A percentile compares a stretch with the other conserved stretches of the same genome.
These are phyloP conservation scores for Galerina marginata DNA, from an alignment of 768 basidiomycete genomes.

Conservation along the genomic window DNA sequence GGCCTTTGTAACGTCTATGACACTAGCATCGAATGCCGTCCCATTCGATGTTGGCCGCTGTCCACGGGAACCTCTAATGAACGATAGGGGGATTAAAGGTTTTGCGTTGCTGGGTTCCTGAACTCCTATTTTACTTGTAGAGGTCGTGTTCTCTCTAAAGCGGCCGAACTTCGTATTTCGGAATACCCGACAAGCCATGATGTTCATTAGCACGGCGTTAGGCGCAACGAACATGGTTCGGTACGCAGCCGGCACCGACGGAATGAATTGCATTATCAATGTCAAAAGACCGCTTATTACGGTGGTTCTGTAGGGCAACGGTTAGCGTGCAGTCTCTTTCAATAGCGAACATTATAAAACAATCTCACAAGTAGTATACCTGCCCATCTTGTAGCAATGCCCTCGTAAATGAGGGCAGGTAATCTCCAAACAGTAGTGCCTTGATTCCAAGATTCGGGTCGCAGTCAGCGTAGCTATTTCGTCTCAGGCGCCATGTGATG, in stretches of 20 bases:
- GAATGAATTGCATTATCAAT: conserved; percentile 10
- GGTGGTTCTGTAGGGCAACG: conserved; percentile 3
- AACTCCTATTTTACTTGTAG: too few relatives aligned
- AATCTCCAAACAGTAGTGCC: conserved; percentile 20
- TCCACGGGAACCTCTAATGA: too few relatives aligned
- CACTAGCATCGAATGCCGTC: too few relatives aligned
- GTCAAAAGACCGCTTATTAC: conserved; percentile 9
- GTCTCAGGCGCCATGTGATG: conserved; percentile 33
- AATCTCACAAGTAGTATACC: conserved; percentile 29
- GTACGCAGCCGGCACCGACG: conserved; percentile 3
- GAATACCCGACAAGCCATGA: conserved; percentile 21
- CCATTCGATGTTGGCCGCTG: too few relatives aligned
- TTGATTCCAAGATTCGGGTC: conserved; percentile 9
- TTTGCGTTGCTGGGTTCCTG: too few relatives aligned
- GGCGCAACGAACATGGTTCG: conserved; percentile 12
- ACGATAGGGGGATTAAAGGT: too few relatives aligned
- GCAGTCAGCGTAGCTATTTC: conserved; percentile 9
- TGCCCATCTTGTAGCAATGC: conserved; percentile 32
- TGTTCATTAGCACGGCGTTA: conserved; percentile 18
- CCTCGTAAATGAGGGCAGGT: conserved; percentile 28
- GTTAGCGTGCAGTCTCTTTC: background rate
- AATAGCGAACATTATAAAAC: background rate
- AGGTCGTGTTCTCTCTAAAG: background rate
- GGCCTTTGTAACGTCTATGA: too few relatives aligned
- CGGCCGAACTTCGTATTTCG: conserved; percentile 12